Percentiles rank a stretch among this genome's conserved stretches.
Conservation (phyloP, 805 yeast species). For the Kuraishia capsulata region DNA sequence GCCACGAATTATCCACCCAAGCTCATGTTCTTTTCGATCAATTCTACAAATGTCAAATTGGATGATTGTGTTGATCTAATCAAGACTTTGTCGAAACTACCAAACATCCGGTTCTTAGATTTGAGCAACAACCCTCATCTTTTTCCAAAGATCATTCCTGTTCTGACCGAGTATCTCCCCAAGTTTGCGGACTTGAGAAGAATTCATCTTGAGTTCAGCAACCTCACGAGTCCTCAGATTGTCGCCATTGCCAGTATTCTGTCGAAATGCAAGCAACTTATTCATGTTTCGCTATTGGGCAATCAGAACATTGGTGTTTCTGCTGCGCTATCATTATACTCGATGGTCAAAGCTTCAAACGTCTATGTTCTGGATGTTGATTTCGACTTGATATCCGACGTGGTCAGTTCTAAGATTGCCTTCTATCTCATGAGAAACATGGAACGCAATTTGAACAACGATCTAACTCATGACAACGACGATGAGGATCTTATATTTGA, state of each 20-base stretch:
- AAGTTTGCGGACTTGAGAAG: slow-evolving; percentile 34
- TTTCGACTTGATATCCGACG: slow-evolving; percentile 42
- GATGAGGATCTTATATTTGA: slow-evolving; percentile 63
- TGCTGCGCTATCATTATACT: slow-evolving; percentile 39
- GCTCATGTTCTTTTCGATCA: slow-evolving; percentile 41
- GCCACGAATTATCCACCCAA: slow-evolving; percentile 19
- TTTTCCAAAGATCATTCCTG: slow-evolving; percentile 41
- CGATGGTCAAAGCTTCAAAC: slow-evolving; percentile 38
- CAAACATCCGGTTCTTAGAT: slow-evolving; percentile 39
- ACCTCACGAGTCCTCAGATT: slow-evolving; percentile 34
- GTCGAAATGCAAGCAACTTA: slow-evolving; percentile 35
- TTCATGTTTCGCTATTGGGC: slow-evolving; percentile 48
- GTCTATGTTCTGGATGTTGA: slow-evolving; percentile 45
- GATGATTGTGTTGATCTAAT: slow-evolving; percentile 30
- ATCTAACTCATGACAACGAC: slow-evolving; percentile 11
- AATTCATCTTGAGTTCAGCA: slow-evolving; percentile 46
- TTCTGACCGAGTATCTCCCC: slow-evolving; percentile 35
- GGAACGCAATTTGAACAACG: slow-evolving; percentile 33
- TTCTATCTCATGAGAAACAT: slow-evolving; percentile 48
- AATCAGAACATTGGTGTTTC: slow-evolving; percentile 33
- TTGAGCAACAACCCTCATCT: slow-evolving; percentile 42
- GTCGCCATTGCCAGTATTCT: slow-evolving; percentile 38
- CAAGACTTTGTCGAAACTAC: slow-evolving; percentile 25
- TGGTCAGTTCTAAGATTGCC: slow-evolving; percentile 43
- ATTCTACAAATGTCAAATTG: slow-evolving; percentile 35